phyloP scores from a whole-genome alignment of 1,284 basidiomycete species.

The Sporisorium iseilematis-ciliati region DNA sequence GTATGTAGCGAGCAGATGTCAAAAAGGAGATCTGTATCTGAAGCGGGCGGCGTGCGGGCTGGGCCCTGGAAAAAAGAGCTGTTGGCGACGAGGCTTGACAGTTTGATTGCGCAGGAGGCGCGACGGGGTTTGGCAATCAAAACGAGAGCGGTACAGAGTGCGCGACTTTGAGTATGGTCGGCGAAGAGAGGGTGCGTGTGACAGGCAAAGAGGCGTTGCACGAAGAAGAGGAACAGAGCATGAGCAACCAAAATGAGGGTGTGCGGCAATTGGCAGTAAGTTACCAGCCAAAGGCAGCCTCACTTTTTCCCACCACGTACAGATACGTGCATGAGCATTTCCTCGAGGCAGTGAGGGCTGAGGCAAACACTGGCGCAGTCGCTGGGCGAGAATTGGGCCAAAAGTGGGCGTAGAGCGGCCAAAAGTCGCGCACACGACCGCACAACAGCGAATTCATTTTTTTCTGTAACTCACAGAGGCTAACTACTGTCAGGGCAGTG shows the following conservation, averaged over 20 bases:
- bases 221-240: too few relatives aligned
- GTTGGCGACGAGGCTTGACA: too few relatives aligned
- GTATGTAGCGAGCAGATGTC: background rate
- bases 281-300: background rate
- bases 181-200: too few relatives aligned
- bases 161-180: too few relatives aligned
- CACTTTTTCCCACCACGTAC: constrained; percentile 15
- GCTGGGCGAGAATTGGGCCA: background rate
- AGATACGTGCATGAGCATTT: constrained; percentile 4
- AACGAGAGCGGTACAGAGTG: too few relatives aligned
- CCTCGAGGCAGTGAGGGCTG: background rate
- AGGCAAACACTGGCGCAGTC: constrained; percentile 1
- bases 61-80: background rate
- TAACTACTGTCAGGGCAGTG: too few relatives aligned
- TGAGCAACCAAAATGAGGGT: background rate
- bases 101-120: too few relatives aligned
- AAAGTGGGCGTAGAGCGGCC: constrained; percentile 1
- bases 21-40: background rate
- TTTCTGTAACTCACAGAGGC: background rate
- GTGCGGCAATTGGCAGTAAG: background rate
- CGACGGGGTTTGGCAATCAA: too few relatives aligned
- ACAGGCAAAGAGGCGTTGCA: too few relatives aligned
- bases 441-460: background rate
- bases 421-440: constrained; percentile 4
- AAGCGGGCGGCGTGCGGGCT: background rate